Conservation (phyloP, 352 stramenopile genomes). For the Pythium monospermum region DNA sequence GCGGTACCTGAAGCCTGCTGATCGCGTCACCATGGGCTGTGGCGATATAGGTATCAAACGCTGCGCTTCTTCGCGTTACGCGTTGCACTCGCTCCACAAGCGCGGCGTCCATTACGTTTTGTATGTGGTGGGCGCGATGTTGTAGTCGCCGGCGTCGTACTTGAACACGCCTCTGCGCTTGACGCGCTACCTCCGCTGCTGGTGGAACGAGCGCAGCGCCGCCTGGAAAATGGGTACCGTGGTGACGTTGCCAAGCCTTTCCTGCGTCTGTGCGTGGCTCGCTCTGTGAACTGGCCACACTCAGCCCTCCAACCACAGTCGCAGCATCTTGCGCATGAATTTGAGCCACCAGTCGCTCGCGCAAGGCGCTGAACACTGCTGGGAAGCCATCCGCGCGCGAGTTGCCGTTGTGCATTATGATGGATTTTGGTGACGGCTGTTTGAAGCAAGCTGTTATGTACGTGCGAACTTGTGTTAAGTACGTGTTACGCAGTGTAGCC, state of each 20-base stretch:
- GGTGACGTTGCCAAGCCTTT: not conserved
- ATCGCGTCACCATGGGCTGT: not conserved
- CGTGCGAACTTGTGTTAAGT: no score
- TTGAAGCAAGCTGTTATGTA: no score
- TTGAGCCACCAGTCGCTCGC: conserved; percentile 3
- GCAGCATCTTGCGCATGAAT: conserved; percentile 1
- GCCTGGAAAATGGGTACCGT: not conserved
- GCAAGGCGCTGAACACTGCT: conserved; percentile 2
- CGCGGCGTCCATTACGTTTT: conserved; percentile 1
- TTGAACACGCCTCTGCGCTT: not conserved
- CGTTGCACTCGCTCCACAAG: not conserved
- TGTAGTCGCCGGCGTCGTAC: not conserved
- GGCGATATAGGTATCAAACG: not conserved
- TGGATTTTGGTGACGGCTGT: no score
- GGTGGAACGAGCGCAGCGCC: not conserved
- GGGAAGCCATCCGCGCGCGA: not conserved
- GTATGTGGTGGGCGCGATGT: not conserved
- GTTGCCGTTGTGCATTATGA: no score
- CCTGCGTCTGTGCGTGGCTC: not conserved
- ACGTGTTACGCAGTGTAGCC: no score
- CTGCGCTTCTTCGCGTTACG: not conserved
- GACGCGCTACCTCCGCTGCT: not conserved
- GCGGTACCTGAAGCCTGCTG: conserved; percentile 1
- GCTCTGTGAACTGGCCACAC: not conserved
- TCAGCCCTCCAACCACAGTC: not conserved